Base-by-base conservation (phyloP, 2,329 filamentous ascomycete species). In the Sphaerulina vaccinii region DNA sequence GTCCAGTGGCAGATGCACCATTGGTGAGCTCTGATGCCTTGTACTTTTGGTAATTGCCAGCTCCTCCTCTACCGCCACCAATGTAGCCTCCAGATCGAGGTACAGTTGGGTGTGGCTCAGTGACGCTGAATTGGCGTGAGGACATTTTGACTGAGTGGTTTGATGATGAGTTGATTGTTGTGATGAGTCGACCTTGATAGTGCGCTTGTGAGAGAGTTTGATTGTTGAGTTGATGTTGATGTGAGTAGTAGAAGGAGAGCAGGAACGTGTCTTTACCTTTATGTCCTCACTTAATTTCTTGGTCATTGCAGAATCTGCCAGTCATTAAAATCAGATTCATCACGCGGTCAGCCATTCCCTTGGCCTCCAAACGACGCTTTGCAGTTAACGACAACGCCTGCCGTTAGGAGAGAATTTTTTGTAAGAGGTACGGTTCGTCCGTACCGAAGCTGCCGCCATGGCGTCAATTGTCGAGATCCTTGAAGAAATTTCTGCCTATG, bases 101-200 rank as follows among this genome's bases (percentile, higher is more conserved):
- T 61, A 81, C 73, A 48, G 80, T 79, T 16, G 81, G 82, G 70
- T 84, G 81, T 57, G 82, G 81, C 66, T 85, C 81, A 67, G 79
- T 75, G 65, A 84, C 75, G 63, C 74, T 75, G 74, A 80, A 82
- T 62, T 59, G 62, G 46, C 61, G 64, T 29, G 72, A 49, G 23
- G 49, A 59, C 65, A 68, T 70, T 51, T 58, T 49, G 54, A 24
- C 51, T 40, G 27, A 11, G 27, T 32, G 27, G 47, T 48, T 33
- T 45, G 37, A 44, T 50, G 24, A 21, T 49, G 47, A 42, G 44
- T 2, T 11, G 40, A 40, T 40, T 42, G 39, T 22, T 51, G 54
- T 48, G 21, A 32, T 29, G 11, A 27, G 40, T 42, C 18, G 40
- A 23, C 11, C 6, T 47, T 22, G 44, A 36, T 24, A 24, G 23